Base-by-base conservation (phyloP, 148 eudicot genomes). In the Chenopodium quinoa region DNA sequence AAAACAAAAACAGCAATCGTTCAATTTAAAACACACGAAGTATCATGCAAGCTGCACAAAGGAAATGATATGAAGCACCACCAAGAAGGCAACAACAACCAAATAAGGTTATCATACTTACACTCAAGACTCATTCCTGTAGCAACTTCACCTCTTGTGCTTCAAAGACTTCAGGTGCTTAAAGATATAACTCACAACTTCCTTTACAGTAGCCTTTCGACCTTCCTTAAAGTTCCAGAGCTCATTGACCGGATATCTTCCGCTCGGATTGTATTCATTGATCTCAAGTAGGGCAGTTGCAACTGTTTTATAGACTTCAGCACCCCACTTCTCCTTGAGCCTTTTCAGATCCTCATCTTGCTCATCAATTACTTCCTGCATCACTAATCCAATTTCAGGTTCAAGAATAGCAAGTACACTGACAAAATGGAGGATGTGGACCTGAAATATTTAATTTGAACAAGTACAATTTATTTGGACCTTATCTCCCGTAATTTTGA, bases 191-290 rank as follows among this genome's bases (percentile, higher is more conserved):
- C 64, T 78, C 27, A 90, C 81, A 31, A 87, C 94, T 82, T 93
- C 97, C 87, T 91, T 89, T 29, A 89, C 73, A 4, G 93, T 90
- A 13, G 97, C 97, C 82, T 90, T 91, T 62, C 93, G 73, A 7
- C 77, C 64, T 63, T 90, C 94, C 70, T 90, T 91, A 75, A 50
- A 83, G 82, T 90, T 90, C 97, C 92, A 91, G 7, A 93, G 91
- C 84, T 93, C 93, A 44, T 75, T 29, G 66, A 89, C 72, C 19
- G 79, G 80, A 47, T 91, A 91, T 64, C 94, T 83, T 12, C 94
- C 97, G 84, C 94, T 93, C n/a, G 93, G 91, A 78, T 91, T 91
- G 75, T 88, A 91, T 56, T 91, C 92, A 70, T 89, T 88, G 78
- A 89, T 75, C 68, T 93, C 97, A 46, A 58, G 83, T 81, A 91